These are phyloP conservation scores for Talaromyces funiculosus DNA, from an alignment of 2,329 filamentous ascomycete genomes.

Conservation along the genomic window DNA sequence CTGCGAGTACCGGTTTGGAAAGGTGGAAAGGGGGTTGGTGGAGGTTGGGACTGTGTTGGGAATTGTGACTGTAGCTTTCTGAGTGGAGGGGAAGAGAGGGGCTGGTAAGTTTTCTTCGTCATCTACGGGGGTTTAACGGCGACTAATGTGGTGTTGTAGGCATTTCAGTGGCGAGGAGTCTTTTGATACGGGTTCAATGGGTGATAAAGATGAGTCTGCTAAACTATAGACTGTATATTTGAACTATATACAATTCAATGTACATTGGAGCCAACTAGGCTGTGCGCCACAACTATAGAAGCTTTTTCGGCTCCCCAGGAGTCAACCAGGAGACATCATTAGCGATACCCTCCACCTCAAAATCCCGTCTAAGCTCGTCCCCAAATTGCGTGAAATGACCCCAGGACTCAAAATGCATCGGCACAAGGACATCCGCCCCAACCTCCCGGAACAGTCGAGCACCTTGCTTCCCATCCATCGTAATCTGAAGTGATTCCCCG, in stretches of 20 bases:
- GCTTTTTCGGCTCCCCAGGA: neutral
- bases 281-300: no score
- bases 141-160: constrained; percentile 21
- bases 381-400: constrained; percentile 39
- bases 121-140: constrained; percentile 4
- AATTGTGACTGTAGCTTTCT: constrained; percentile 87
- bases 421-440: constrained; percentile 39
- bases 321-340: constrained; percentile 33
- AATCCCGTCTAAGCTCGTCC: constrained; percentile 24
- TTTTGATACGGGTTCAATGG: constrained; percentile 36
- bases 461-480: constrained; percentile 42
- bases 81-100: constrained; percentile 72
- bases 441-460: constrained; percentile 37
- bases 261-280: neutral
- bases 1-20: constrained; percentile 47
- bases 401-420: constrained; percentile 48
- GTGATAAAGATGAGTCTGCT: constrained; percentile 1
- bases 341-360: constrained; percentile 31
- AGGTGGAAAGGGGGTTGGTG: constrained; percentile 57
- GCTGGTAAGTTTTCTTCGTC: constrained; percentile 59
- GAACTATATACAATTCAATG: neutral
- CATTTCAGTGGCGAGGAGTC: constrained; percentile 45
- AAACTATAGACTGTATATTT: neutral
- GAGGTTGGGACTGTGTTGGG: constrained; percentile 71
- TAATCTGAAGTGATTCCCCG: constrained; percentile 32